Conservation (phyloP, 768 basidiomycete species). For the Termitomyces heimii region DNA sequence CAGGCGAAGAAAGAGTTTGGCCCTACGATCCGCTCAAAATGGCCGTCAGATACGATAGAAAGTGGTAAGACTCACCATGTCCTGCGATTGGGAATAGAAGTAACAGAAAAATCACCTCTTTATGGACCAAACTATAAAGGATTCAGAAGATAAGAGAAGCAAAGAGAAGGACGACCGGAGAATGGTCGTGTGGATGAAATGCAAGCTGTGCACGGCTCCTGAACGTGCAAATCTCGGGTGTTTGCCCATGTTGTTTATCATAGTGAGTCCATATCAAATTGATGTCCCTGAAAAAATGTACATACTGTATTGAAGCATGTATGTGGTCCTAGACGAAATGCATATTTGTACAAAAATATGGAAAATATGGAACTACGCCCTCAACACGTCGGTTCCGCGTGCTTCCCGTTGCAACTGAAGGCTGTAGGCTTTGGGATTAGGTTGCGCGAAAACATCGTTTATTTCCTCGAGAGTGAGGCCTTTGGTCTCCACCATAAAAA, state of each 20-base stretch:
- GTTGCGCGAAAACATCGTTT: conserved; percentile 37
- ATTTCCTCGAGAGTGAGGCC: conserved; percentile 46
- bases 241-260: conserved; percentile 23
- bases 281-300: background rate
- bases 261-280: background rate
- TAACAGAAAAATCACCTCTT: conserved; percentile 4
- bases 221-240: conserved; percentile 15
- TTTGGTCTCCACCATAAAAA: conserved; percentile 48
- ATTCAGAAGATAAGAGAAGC: conserved; percentile 18
- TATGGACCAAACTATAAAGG: conserved; percentile 7
- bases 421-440: conserved; percentile 36
- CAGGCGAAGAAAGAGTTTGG: conserved; percentile 81
- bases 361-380: background rate
- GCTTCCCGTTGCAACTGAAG: conserved; percentile 10
- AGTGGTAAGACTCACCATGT: conserved; percentile 22
- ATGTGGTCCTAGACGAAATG: background rate
- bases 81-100: conserved; percentile 9
- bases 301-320: too few species aligned
- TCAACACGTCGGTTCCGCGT: background rate
- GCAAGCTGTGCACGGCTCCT: conserved; percentile 20
- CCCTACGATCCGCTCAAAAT: conserved; percentile 43
- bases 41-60: conserved; percentile 2
- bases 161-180: conserved; percentile 10
- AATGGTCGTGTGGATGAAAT: conserved; percentile 31
- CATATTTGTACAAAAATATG: background rate